These are phyloP conservation scores for Nyctanthes arbortristis DNA, from an alignment of 257 asterid species.

Conservation along the genomic window DNA sequence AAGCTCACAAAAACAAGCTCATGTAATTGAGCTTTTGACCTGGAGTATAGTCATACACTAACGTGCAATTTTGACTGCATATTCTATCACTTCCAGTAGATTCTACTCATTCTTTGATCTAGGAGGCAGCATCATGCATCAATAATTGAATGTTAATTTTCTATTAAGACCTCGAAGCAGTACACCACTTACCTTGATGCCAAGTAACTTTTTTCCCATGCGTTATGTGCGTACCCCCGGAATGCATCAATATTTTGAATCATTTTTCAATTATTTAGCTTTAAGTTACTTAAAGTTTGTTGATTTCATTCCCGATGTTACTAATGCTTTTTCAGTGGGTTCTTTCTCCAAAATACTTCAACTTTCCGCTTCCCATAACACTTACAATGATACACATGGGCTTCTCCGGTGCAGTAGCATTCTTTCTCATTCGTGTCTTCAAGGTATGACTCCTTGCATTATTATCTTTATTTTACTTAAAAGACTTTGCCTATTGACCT, in stretches of 20 bases:
- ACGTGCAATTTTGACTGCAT: background rate
- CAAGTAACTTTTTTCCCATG: background rate
- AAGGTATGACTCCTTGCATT: conserved; percentile 46
- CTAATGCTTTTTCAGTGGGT: conserved; percentile 65
- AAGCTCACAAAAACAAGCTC: too few species aligned
- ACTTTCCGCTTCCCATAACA: conserved; percentile 81
- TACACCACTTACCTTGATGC: background rate
- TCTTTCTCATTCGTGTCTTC: conserved; percentile 69
- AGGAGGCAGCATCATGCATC: background rate
- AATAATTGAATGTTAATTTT: background rate
- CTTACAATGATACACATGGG: conserved; percentile 95
- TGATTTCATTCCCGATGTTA: conserved; percentile 3
- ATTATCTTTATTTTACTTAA: conserved; percentile 7
- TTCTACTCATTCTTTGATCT: background rate
- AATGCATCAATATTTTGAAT: background rate
- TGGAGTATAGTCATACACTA: background rate
- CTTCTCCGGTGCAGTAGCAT: conserved; percentile 79
- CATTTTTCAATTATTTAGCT: background rate
- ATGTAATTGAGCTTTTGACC: background rate
- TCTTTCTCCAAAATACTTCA: conserved; percentile 84
- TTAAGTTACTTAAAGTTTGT: background rate
- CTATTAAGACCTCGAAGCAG: background rate
- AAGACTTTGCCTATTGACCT: background rate
- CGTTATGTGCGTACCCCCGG: background rate
- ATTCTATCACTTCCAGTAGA: background rate